Base-by-base conservation (phyloP, 1,139 yeast species). In the Pichia sp. region DNA sequence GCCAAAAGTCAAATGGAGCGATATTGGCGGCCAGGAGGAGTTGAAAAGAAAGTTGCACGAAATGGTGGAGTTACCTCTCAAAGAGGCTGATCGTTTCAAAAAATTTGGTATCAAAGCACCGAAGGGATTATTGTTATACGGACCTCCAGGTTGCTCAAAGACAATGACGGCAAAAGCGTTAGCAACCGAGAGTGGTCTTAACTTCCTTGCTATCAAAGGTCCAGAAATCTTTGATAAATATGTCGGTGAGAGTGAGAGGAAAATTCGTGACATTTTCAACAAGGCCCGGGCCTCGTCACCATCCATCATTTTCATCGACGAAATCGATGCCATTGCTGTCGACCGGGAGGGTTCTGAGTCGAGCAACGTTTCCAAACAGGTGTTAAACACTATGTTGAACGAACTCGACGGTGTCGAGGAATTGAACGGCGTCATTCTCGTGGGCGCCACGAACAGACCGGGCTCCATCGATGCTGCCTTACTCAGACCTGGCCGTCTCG, bases 341-440 rank as follows among this genome's bases (percentile, higher is more conserved):
- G 85, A 86, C 53, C 75, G 99, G 61, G 77, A 75, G 31, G 64
- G 67, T 21, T 82, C 82, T 2, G 80, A 79, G 12, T 72, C 82
- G 1, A 82, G 87, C 0, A 78, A 85, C 18, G 95, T 95, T 0
- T 83, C 93, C 0, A 89, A 82, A 58, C 86, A 95, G 61, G 97
- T 93, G 0, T 73, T 93, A 56, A 91, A 96, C 0, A 86, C 98
- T 0, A 72, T 93, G 59, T 75, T 93, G 62, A 93, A 90, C 63
- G 98, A 93, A 67, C 87, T 93, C 61, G 99, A 93, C 66, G 99
- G 99, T 64, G 93, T 93, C 12, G 99, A 93, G 67, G 95, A 90
- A 55, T 72, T 93, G 58, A 87, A 86, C 54, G 97, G 96, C 2
- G 98, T 93, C 5, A 89, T 90, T 3, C 84, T 93, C 18, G 85